phyloP scores from a whole-genome alignment of 305 asterid genomes.

The Andrographis paniculata region DNA sequence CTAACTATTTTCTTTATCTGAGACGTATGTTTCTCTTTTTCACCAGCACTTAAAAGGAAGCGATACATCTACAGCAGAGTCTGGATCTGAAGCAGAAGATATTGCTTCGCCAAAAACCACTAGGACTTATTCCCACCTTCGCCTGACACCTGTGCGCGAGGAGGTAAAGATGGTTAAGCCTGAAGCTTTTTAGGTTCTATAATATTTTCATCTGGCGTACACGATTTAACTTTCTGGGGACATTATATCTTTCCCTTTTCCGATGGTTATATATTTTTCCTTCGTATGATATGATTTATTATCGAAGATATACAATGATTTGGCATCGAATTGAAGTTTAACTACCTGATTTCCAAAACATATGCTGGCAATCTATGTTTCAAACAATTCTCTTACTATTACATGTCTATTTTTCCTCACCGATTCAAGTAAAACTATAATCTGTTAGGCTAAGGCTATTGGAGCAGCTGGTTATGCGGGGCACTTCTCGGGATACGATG shows the following conservation, averaged over 20 bases:
- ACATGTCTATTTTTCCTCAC: too few species aligned
- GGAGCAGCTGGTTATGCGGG: conserved; percentile 52
- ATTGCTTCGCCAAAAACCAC: conserved; percentile 81
- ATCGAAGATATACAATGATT: too few species aligned
- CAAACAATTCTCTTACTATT: too few species aligned
- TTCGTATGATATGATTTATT: too few species aligned
- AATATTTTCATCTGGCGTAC: too few species aligned
- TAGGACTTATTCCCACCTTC: conserved; percentile 74
- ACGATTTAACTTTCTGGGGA: too few species aligned
- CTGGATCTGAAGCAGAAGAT: conserved; percentile 99
- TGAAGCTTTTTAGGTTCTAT: conserved; percentile 5
- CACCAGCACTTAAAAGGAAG: conserved; percentile 69
- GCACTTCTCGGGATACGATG: conserved; percentile 72
- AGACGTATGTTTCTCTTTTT: conserved; percentile 11
- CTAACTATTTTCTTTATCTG: conserved; percentile 12
- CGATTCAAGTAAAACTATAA: too few species aligned
- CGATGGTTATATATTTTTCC: too few species aligned
- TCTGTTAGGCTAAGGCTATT: conserved; percentile 65
- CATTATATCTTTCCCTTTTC: too few species aligned
- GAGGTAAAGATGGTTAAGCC: conserved; percentile 48
- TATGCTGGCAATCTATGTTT: too few species aligned
- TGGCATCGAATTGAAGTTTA: too few species aligned
- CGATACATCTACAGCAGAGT: conserved; percentile 94
- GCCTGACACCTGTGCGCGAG: conserved; percentile 96
- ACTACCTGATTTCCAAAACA: too few species aligned